phyloP scores from a whole-genome alignment of 108 stramenopile genomes.

The Nitzschia sp. region DNA sequence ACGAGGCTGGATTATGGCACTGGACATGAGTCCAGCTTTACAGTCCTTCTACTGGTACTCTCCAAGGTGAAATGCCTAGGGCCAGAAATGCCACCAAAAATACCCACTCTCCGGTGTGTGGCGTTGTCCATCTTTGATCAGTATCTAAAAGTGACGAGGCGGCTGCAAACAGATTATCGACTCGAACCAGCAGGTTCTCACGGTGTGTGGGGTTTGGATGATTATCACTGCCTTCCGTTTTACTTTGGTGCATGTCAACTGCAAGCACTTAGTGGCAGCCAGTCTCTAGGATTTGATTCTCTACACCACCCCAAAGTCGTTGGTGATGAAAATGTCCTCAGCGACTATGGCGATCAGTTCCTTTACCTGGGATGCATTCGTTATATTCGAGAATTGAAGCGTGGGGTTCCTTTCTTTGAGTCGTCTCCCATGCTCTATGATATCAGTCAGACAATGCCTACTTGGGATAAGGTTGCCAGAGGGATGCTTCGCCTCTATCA shows the following conservation, averaged over 20 bases:
- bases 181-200: conserved; percentile 95
- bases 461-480: conserved; percentile 80
- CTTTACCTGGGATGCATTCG: conserved; percentile 87
- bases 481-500: conserved; percentile 83
- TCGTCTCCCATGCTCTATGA: conserved; percentile 93
- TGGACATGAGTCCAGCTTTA: conserved; percentile 94
- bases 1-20: conserved; percentile 94
- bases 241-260: conserved; percentile 92
- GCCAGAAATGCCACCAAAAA: conserved; percentile 33
- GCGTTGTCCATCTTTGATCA: conserved; percentile 68
- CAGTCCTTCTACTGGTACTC: conserved; percentile 78
- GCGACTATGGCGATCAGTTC: conserved; percentile 33
- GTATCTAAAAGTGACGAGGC: conserved; percentile 74
- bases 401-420: conserved; percentile 90
- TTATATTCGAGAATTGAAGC: conserved; percentile 85
- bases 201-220: conserved; percentile 97
- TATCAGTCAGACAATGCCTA: conserved; percentile 71
- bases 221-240: conserved; percentile 95
- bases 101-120: conserved; percentile 44
- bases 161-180: conserved; percentile 88
- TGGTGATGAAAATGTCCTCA: conserved; percentile 21
- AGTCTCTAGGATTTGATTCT: not conserved
- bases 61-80: conserved; percentile 78
- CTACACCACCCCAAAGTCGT: conserved; percentile 26
- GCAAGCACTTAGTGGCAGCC: not conserved